A percentile compares a stretch with the other conserved stretches of the same genome.
These are phyloP conservation scores for Chlamydomonas asymmetrica DNA, from an alignment of 139 green algal species.

Conservation along the genomic window DNA sequence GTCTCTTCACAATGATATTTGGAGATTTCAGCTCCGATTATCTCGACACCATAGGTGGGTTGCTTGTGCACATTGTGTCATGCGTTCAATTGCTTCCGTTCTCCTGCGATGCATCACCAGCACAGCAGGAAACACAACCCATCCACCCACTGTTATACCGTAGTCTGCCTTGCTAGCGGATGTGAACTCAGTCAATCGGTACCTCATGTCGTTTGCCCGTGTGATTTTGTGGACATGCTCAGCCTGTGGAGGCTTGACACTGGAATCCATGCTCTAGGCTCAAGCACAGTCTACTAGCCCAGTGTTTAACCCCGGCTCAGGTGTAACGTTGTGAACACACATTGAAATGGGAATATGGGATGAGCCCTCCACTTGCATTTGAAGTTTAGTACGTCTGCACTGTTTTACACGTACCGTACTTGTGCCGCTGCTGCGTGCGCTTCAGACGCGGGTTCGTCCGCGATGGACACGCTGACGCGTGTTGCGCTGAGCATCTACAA, in stretches of 20 bases:
- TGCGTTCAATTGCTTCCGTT: background rate
- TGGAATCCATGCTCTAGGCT: no score
- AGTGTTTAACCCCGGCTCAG: no score
- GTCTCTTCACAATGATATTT: slow-evolving; percentile 23
- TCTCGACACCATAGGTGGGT: background rate
- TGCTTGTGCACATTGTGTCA: background rate
- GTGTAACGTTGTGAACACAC: no score
- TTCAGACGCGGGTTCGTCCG: background rate
- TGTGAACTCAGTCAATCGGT: background rate
- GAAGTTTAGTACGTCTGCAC: background rate
- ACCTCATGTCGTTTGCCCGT: background rate
- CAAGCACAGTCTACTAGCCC: no score
- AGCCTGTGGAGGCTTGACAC: no score
- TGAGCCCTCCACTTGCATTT: background rate
- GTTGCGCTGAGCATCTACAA: background rate
- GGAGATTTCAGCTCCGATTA: slow-evolving; percentile 4
- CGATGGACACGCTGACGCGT: background rate
- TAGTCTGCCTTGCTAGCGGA: background rate
- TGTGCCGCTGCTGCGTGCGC: background rate
- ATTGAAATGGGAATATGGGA: no score
- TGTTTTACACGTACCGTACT: background rate
- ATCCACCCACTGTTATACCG: no score
- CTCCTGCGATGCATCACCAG: slow-evolving; percentile 2
- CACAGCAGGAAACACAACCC: no score
- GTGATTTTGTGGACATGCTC: no score